A percentile compares a stretch with the other conserved stretches of the same genome.
Evolutionary conservation across 768 basidiomycete genomes (phyloP).

Genomic region (Leccinum uliginosum): DNA sequence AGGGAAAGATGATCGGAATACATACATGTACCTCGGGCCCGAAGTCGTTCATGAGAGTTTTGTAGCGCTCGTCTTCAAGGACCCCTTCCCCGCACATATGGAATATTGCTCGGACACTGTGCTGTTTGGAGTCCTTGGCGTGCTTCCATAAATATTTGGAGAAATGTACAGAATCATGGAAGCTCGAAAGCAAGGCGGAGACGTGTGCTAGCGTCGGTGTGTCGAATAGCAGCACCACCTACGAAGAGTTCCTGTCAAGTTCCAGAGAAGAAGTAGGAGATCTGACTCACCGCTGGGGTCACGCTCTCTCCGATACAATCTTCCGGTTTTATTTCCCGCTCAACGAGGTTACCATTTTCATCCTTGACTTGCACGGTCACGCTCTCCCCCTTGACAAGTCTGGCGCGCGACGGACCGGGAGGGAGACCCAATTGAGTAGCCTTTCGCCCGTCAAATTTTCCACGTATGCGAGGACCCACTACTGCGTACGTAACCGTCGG

Average conservation of each 20-base stretch:
- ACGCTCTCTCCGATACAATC: constrained; percentile 56
- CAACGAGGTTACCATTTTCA: constrained; percentile 36
- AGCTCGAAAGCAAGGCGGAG: constrained; percentile 44
- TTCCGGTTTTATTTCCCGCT: constrained; percentile 53
- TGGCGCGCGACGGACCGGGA: constrained; percentile 51
- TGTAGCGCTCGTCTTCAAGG: constrained; percentile 64
- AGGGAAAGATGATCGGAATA: constrained; percentile 4
- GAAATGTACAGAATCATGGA: constrained; percentile 45
- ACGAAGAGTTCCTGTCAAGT: background rate
- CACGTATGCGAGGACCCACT: constrained; percentile 50
- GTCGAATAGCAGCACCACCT: constrained; percentile 70
- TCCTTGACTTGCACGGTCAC: constrained; percentile 54
- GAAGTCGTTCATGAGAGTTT: constrained; percentile 68
- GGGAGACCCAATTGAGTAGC: constrained; percentile 64
- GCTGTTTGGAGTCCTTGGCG: constrained; percentile 37
- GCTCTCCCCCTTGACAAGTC: constrained; percentile 59
- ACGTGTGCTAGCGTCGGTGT: constrained; percentile 61
- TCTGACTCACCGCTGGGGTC: constrained; percentile 39
- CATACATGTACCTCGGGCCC: constrained; percentile 57
- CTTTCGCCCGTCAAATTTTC: constrained; percentile 68
- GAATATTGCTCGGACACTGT: constrained; percentile 49
- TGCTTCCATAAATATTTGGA: constrained; percentile 43
- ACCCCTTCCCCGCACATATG: constrained; percentile 63
- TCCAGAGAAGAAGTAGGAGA: background rate
- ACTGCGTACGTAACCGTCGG: constrained; percentile 47